These are phyloP conservation scores for Phytophthora tubulina DNA, from an alignment of 352 stramenopile genomes.

Conservation along the genomic window DNA sequence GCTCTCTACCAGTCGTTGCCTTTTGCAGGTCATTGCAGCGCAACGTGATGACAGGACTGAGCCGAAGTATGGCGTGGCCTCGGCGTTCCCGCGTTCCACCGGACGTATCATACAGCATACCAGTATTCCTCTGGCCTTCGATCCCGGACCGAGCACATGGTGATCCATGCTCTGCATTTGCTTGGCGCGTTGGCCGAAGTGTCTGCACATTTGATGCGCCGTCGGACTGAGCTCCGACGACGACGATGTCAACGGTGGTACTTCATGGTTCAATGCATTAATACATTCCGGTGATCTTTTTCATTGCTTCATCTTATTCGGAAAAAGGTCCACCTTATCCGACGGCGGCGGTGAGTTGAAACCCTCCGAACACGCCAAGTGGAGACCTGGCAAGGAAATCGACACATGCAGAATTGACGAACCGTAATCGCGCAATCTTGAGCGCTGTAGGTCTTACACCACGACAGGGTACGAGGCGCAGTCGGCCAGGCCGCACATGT, in stretches of 20 bases:
- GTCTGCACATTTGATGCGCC: constrained; percentile 2
- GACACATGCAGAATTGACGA: constrained; percentile 16
- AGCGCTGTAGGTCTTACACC: constrained; percentile 30
- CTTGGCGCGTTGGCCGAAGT: constrained; percentile 17
- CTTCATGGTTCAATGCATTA: constrained; percentile 2
- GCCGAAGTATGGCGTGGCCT: constrained; percentile 1
- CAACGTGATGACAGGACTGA: background rate
- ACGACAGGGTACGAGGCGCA: constrained; percentile 89
- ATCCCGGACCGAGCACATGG: background rate
- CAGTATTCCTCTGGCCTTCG: constrained; percentile 5
- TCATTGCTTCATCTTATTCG: constrained; percentile 32
- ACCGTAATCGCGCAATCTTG: background rate
- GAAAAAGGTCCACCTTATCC: constrained; percentile 41
- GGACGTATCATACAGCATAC: background rate
- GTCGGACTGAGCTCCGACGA: constrained; percentile 24
- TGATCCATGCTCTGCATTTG: background rate
- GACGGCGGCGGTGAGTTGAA: constrained; percentile 29
- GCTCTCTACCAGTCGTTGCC: constrained; percentile 18
- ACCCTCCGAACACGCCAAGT: background rate
- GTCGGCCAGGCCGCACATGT: constrained; percentile 91
- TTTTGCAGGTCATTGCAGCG: background rate
- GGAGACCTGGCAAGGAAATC: constrained; percentile 8
- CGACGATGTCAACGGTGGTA: constrained; percentile 14
- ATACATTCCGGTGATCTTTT: constrained; percentile 30
- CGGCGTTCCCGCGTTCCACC: background rate